Conservation (phyloP, 441 rosid genomes). For the Omphalea diandra region DNA sequence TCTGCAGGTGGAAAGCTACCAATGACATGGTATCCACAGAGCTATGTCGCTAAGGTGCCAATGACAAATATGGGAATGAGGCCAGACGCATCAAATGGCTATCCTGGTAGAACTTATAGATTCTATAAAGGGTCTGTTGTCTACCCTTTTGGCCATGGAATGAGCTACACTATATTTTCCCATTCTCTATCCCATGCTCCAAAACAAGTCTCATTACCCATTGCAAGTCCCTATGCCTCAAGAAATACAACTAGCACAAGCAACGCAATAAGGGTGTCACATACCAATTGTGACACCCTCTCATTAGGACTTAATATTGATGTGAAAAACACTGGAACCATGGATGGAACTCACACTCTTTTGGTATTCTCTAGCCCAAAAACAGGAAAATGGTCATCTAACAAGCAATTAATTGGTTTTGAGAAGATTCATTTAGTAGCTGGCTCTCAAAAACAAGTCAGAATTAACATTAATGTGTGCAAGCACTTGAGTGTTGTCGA, state of each 20-base stretch:
- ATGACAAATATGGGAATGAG: conserved; percentile 93
- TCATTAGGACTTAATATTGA: conserved; percentile 47
- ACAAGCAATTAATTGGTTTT: conserved; percentile 68
- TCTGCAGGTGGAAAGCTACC: conserved; percentile 74
- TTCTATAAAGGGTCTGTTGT: conserved; percentile 94
- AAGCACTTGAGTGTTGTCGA: conserved; percentile 77
- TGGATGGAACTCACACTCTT: conserved; percentile 74
- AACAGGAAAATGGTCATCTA: conserved; percentile 38
- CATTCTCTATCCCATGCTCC: conserved; percentile 50
- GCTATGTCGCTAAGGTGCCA: conserved; percentile 55
- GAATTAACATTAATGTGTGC: conserved; percentile 57
- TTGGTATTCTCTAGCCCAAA: conserved; percentile 68
- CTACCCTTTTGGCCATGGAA: conserved; percentile 74
- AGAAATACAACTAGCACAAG: conserved; percentile 40
- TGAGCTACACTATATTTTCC: conserved; percentile 58
- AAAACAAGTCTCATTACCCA: conserved; percentile 33
- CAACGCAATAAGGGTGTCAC: conserved; percentile 42
- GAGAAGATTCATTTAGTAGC: conserved; percentile 62
- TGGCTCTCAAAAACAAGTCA: conserved; percentile 45
- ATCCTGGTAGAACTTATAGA: conserved; percentile 89
- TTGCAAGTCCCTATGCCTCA: conserved; percentile 28
- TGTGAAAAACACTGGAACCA: conserved; percentile 56
- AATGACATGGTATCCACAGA: conserved; percentile 94
- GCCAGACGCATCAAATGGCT: conserved; percentile 43
- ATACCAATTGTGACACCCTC: conserved; percentile 49